A percentile compares a stretch with the other conserved stretches of the same genome.
phyloP scores from a whole-genome alignment of 164 flowering plant species.

The Echeveria elegans region DNA sequence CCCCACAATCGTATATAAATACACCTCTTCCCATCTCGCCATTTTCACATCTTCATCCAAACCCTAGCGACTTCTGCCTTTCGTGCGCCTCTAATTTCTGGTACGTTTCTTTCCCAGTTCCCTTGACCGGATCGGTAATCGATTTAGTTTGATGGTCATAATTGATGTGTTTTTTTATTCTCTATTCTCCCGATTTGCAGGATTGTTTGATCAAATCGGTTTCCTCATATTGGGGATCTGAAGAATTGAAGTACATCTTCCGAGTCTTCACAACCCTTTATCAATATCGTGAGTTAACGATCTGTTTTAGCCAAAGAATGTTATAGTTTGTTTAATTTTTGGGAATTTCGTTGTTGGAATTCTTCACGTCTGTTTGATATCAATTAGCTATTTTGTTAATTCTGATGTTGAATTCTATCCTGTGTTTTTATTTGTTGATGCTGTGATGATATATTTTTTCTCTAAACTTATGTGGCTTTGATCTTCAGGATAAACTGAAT shows the following conservation, averaged over 20 bases:
- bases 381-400: too few relatives aligned
- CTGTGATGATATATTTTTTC: too few relatives aligned
- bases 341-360: neutral
- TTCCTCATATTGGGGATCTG: neutral
- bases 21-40: neutral
- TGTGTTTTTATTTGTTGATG: neutral
- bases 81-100: neutral
- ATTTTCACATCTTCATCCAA: neutral
- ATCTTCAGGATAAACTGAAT: constrained; percentile 24
- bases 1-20: neutral
- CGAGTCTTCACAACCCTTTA: neutral
- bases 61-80: neutral
- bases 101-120: neutral
- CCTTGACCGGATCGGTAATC: neutral
- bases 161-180: too few relatives aligned
- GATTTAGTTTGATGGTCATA: neutral
- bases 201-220: neutral
- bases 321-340: neutral
- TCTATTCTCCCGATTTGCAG: neutral
- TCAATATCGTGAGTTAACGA: neutral
- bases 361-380: neutral
- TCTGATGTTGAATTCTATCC: too few relatives aligned
- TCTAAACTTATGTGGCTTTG: too few relatives aligned
- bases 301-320: neutral
- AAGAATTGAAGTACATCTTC: neutral